These are phyloP conservation scores for Tylopilus balloui DNA, from an alignment of 768 basidiomycete species.

Conservation along the genomic window DNA sequence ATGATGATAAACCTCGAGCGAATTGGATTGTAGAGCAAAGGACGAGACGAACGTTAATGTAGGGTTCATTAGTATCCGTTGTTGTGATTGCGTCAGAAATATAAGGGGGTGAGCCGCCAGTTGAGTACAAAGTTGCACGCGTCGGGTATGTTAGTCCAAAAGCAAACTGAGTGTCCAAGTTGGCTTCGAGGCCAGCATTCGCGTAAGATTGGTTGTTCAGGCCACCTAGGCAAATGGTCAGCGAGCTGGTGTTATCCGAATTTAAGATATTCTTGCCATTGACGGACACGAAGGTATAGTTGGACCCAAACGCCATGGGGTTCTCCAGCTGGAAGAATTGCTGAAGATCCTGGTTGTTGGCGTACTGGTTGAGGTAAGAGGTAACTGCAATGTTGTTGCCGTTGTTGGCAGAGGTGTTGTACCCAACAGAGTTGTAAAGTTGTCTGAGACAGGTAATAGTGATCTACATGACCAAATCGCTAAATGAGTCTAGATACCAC, in stretches of 20 bases:
- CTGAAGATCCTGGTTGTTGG: conserved; percentile 50
- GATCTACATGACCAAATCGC: conserved; percentile 26
- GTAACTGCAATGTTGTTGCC: conserved; percentile 52
- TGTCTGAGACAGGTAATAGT: conserved; percentile 52
- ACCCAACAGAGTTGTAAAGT: conserved; percentile 51
- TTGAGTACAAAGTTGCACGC: conserved; percentile 56
- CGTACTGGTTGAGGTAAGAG: conserved; percentile 50
- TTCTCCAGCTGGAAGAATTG: conserved; percentile 46
- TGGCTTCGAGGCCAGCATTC: conserved; percentile 58
- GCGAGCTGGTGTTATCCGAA: not conserved
- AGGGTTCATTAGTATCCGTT: conserved; percentile 48
- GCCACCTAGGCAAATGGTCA: conserved; percentile 42
- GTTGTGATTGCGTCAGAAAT: conserved; percentile 41
- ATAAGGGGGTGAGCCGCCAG: conserved; percentile 58
- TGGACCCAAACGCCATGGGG: conserved; percentile 45
- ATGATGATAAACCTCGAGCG: not conserved
- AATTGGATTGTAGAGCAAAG: not conserved
- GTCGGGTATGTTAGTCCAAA: conserved; percentile 63
- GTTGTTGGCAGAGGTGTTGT: conserved; percentile 38
- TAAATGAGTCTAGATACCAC: not conserved
- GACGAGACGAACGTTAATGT: conserved; percentile 33
- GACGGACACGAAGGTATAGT: conserved; percentile 51
- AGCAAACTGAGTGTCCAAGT: conserved; percentile 64
- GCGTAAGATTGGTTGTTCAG: conserved; percentile 52
- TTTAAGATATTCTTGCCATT: conserved; percentile 38